Evolutionary conservation across 192 early-diverging fungal genomes (phyloP).

Genomic region (Gaertneriomyces semiglobifer): DNA sequence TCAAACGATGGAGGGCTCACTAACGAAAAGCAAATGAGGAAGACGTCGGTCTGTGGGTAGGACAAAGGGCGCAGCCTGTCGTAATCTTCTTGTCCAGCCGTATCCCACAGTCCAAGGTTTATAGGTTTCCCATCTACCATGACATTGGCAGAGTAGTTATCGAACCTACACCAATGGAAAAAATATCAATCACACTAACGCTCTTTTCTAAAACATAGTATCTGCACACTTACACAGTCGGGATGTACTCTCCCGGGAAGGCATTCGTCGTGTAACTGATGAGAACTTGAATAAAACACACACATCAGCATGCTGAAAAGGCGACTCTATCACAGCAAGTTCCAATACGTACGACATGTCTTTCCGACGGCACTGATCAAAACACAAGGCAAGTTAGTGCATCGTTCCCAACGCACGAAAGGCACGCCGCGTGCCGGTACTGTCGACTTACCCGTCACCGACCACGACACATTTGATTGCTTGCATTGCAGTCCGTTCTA

Average conservation of each 20-base stretch:
- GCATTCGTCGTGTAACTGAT: constrained; percentile 99
- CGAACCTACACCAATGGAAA: constrained; percentile 61
- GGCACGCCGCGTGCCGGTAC: constrained; percentile 2
- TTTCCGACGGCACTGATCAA: constrained; percentile 79
- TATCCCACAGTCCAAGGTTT: constrained; percentile 98
- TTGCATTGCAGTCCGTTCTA: constrained; percentile 56
- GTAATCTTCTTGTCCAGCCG: constrained; percentile 98
- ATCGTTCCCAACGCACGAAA: too few species aligned
- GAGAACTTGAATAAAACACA: constrained; percentile 49
- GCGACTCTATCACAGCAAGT: neutral
- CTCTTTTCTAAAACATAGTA: neutral
- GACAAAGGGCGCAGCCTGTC: constrained; percentile 95
- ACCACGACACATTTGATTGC: constrained; percentile 91
- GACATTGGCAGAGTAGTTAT: constrained; percentile 98
- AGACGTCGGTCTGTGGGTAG: constrained; percentile 98
- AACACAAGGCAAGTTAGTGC: neutral
- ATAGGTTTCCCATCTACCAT: constrained; percentile 99
- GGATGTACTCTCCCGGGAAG: constrained; percentile 99
- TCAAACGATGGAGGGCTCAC: constrained; percentile 95
- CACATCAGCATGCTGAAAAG: constrained; percentile 1
- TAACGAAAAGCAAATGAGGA: constrained; percentile 96
- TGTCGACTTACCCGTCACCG: constrained; percentile 69
- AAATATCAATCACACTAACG: neutral
- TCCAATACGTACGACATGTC: constrained; percentile 68
- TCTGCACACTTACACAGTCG: constrained; percentile 81